Conservation (phyloP, 1,284 basidiomycete species). For the Microbotryum intermedium region DNA sequence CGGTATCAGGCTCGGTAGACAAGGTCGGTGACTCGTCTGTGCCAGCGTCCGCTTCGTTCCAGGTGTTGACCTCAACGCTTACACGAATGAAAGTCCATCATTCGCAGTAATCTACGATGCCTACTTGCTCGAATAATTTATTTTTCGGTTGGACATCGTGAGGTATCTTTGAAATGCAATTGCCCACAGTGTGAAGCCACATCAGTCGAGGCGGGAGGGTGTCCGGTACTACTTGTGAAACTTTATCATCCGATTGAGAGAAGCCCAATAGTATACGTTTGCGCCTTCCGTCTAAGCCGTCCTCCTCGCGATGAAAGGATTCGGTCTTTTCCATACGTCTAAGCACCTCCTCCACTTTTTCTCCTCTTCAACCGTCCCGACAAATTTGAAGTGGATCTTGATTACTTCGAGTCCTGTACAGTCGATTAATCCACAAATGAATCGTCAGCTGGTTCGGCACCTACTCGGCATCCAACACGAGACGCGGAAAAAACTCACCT, state of each 20-base stretch:
- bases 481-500: slow-evolving; percentile 8
- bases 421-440: slow-evolving; percentile 43
- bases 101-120: slow-evolving; percentile 26
- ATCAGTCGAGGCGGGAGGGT: too few species aligned
- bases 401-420: slow-evolving; percentile 68
- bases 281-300: too few species aligned
- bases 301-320: too few species aligned
- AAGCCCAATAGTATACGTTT: too few species aligned
- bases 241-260: too few species aligned
- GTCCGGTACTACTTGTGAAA: too few species aligned
- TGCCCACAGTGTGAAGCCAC: too few species aligned
- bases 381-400: slow-evolving; percentile 68
- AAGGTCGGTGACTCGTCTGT: slow-evolving; percentile 9
- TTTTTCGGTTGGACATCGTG: background rate
- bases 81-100: background rate
- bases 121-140: slow-evolving; percentile 14
- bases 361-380: slow-evolving; percentile 61
- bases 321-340: slow-evolving; percentile 5
- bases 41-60: background rate
- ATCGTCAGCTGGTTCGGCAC: slow-evolving; percentile 56
- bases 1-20: slow-evolving; percentile 18
- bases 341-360: slow-evolving; percentile 66
- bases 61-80: background rate
- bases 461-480: slow-evolving; percentile 44
- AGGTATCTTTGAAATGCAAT: too few species aligned